Conservation (phyloP, 2,329 filamentous ascomycete genomes). For the Diplodia scrobiculata region DNA sequence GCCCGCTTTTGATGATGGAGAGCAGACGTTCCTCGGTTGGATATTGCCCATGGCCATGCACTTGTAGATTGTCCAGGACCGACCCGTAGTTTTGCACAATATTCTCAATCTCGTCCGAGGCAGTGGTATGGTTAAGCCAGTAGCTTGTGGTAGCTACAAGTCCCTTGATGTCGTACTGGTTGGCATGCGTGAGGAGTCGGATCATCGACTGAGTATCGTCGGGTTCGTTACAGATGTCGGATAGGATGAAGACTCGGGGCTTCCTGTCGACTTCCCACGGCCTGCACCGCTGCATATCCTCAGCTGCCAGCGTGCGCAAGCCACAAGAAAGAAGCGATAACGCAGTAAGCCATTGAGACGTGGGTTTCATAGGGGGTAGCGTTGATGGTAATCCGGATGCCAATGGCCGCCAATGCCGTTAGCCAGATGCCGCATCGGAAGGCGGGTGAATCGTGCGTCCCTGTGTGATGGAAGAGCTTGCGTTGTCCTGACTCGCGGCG, state of each 20-base stretch:
- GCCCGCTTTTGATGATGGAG: constrained; percentile 46
- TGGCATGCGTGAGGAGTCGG: constrained; percentile 44
- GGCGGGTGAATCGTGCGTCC: neutral
- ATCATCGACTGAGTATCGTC: constrained; percentile 46
- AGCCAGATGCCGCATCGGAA: neutral
- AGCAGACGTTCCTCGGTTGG: constrained; percentile 45
- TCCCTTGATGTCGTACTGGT: constrained; percentile 46
- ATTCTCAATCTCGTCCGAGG: constrained; percentile 42
- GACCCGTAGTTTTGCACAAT: constrained; percentile 42
- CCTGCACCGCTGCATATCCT: constrained; percentile 9
- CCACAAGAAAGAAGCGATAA: neutral
- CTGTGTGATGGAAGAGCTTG: neutral
- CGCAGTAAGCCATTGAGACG: neutral
- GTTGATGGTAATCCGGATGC: too few species aligned
- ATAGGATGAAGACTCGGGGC: constrained; percentile 46
- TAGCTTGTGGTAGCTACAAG: constrained; percentile 46
- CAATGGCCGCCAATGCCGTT: neutral
- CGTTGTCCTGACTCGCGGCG: constrained; percentile 6
- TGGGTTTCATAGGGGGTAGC: neutral
- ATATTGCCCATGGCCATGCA: constrained; percentile 50
- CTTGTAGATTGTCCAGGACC: constrained; percentile 53
- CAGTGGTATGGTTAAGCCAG: constrained; percentile 45
- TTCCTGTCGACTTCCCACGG: constrained; percentile 41
- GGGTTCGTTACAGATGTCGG: constrained; percentile 47
- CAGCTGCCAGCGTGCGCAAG: neutral